These are phyloP conservation scores for Hypoxylon sp. DNA, from an alignment of 2,329 filamentous ascomycete genomes.

Conservation along the genomic window DNA sequence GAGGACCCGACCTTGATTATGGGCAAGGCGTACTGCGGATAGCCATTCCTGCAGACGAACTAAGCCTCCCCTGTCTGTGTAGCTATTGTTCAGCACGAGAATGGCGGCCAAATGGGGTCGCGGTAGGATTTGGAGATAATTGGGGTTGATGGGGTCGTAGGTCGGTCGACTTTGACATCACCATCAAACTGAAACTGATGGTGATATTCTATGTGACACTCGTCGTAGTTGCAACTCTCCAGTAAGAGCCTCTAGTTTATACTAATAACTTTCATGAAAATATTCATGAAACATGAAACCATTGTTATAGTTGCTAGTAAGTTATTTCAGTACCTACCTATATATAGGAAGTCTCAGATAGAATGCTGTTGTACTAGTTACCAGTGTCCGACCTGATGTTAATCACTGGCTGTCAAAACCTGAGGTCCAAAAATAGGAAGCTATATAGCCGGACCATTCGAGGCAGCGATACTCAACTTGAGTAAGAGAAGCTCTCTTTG, in stretches of 20 bases:
- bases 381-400: too few relatives aligned
- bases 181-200: constrained; percentile 8
- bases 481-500: too few relatives aligned
- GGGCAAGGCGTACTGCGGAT: constrained; percentile 22
- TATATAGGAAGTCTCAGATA: too few relatives aligned
- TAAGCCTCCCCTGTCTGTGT: constrained; percentile 22
- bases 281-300: constrained; percentile 7
- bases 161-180: background rate
- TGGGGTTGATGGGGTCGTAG: constrained; percentile 4
- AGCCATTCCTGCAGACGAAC: constrained; percentile 27
- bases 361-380: too few relatives aligned
- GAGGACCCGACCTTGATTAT: constrained; percentile 12
- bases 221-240: background rate
- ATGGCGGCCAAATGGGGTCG: constrained; percentile 6
- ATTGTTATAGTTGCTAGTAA: background rate
- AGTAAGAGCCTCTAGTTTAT: background rate
- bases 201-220: background rate
- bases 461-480: too few relatives aligned
- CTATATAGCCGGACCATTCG: too few relatives aligned
- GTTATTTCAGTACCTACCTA: too few relatives aligned
- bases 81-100: background rate
- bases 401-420: too few relatives aligned
- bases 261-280: too few relatives aligned
- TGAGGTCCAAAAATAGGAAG: too few relatives aligned
- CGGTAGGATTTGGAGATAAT: constrained; percentile 1